Conservation (phyloP, 176 grass and related monocot genomes). For the Coix lacrymajobi region DNA sequence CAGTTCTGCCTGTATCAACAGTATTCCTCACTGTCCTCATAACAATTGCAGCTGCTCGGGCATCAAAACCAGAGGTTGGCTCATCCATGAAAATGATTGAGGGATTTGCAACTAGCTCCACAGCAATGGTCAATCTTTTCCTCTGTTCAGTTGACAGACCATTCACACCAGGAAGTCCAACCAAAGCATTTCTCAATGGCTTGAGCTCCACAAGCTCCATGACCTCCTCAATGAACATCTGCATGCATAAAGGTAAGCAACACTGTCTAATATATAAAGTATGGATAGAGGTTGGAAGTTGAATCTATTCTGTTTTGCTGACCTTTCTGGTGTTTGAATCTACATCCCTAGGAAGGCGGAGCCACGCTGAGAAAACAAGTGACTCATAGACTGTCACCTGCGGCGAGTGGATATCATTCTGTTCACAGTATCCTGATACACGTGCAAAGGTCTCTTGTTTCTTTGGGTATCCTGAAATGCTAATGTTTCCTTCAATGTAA, state of each 20-base stretch:
- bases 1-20: slow-evolving; percentile 76
- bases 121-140: slow-evolving; percentile 81
- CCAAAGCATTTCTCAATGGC: slow-evolving; percentile 51
- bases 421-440: slow-evolving; percentile 86
- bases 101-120: slow-evolving; percentile 87
- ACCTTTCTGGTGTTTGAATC: slow-evolving; percentile 68
- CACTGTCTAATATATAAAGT: too few species aligned
- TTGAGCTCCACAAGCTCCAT: slow-evolving; percentile 90
- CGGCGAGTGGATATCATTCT: slow-evolving; percentile 89
- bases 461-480: slow-evolving; percentile 88
- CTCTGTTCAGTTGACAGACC: slow-evolving; percentile 85
- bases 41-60: slow-evolving; percentile 83
- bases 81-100: slow-evolving; percentile 95
- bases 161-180: slow-evolving; percentile 73
- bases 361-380: slow-evolving; percentile 80
- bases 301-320: too few species aligned
- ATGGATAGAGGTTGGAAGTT: too few species aligned
- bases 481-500: slow-evolving; percentile 78
- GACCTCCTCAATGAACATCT: slow-evolving; percentile 83
- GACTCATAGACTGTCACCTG: slow-evolving; percentile 88
- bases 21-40: slow-evolving; percentile 92
- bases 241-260: slow-evolving; percentile 28
- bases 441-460: slow-evolving; percentile 95
- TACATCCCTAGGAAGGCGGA: slow-evolving; percentile 70
- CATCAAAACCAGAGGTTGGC: slow-evolving; percentile 80